phyloP scores from a whole-genome alignment of 306 rosid genomes.

The Corylus americana region DNA sequence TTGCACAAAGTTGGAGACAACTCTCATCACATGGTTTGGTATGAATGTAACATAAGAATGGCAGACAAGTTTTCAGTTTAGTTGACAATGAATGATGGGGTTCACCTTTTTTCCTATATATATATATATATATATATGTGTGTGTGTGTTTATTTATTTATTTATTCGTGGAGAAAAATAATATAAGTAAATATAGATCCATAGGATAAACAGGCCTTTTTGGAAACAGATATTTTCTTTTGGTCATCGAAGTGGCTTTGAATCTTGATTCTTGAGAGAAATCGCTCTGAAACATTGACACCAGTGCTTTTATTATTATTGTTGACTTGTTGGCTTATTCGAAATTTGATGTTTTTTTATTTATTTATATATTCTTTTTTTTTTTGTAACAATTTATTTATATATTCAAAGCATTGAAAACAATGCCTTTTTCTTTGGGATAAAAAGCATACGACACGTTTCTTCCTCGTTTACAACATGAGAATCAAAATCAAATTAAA shows the following conservation, averaged over 20 bases:
- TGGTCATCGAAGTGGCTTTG: constrained; percentile 18
- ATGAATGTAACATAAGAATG: background rate
- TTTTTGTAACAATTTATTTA: no score
- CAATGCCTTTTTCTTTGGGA: constrained; percentile 4
- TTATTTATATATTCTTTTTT: no score
- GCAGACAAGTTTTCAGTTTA: constrained; percentile 17
- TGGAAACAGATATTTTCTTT: background rate
- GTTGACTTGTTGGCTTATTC: constrained; percentile 18
- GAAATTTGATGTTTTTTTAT: background rate
- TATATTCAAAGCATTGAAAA: constrained; percentile 15
- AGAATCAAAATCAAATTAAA: background rate
- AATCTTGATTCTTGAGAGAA: constrained; percentile 13
- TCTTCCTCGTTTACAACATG: constrained; percentile 10
- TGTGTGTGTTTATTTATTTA: no score
- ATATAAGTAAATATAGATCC: background rate
- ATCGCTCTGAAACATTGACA: constrained; percentile 9
- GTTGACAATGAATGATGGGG: constrained; percentile 7
- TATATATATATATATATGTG: background rate
- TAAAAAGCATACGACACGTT: constrained; percentile 2
- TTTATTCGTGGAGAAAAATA: background rate
- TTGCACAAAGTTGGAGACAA: background rate
- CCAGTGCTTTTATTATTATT: constrained; percentile 14
- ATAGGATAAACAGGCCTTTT: background rate
- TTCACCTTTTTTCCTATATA: background rate
- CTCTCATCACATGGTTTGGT: constrained; percentile 1